Evolutionary conservation across 768 basidiomycete genomes (phyloP), one percentile per base, ranked within the genome.

Genomic region (Exidia glandulosa): DNA sequence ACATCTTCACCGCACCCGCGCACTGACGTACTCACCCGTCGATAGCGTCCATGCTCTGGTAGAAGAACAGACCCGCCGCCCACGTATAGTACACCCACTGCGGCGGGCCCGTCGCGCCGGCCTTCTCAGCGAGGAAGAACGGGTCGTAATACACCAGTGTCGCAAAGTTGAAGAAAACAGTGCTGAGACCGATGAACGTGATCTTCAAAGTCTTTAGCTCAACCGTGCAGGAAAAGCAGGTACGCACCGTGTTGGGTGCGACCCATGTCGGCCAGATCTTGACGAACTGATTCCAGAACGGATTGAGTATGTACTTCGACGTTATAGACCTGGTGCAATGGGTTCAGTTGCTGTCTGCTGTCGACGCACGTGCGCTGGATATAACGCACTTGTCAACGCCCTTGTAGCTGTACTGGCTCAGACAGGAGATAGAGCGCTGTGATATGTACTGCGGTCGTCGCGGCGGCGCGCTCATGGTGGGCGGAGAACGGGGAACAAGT

Each of bases 71-170:
- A 1, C 94, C 94, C 37, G 83, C 69, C 1, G 84, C 90, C 87
- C 93, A 97, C 88, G 91, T 91, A 68, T 88, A 88, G 71, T 94
- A 98, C 19, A 97, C 74, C 94, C 94, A 95, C 45, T 79, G 77
- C 0, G 94, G 93, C 2, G 84, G 84, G 1, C 81, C 81, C 7
- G 67, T 65, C 5, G 75, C 78, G 3, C 83, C 85, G 4, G 82
- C 86, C 60, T 84, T 82, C 60, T 88, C 81, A 10, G 83, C 78
- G 52, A 87, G 75, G 70, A 89, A 90, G 31, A 78, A 68, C 2
- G 90, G 90, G 72, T 98, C 94, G 68, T 86, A 93, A 67, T 86
- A 85, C 2, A 94, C 64, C 64, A 98, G 71, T 1, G 93, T 93
- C 57, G 79, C 69, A 64, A 97, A 88, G 75, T 99, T 98, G 68